A percentile compares a stretch with the other conserved stretches of the same genome.
Conservation (phyloP, 2,329 filamentous ascomycete species). For the Cladobotryum mycophilum region DNA sequence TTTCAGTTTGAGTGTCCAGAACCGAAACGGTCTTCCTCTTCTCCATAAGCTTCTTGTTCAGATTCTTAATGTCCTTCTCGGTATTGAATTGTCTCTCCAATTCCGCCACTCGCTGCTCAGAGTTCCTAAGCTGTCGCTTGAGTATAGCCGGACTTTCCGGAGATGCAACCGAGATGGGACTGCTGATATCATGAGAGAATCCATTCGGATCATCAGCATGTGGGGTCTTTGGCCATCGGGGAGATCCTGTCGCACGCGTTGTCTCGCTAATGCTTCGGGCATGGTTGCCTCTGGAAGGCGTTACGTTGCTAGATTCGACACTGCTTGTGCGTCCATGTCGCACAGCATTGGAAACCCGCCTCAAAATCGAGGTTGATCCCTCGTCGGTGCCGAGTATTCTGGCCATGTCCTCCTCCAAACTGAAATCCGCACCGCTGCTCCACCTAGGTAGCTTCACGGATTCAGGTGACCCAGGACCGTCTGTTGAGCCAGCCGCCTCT, state of each 20-base stretch:
- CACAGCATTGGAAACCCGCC: conserved; percentile 86
- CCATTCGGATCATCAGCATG: conserved; percentile 48
- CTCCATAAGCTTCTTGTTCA: conserved; percentile 82
- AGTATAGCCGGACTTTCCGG: conserved; percentile 61
- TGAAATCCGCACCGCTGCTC: conserved; percentile 81
- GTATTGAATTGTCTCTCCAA: conserved; percentile 70
- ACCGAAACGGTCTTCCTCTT: conserved; percentile 95
- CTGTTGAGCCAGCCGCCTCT: conserved; percentile 42
- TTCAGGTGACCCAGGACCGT: conserved; percentile 32
- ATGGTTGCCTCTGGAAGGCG: conserved; percentile 41
- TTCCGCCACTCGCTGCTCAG: conserved; percentile 79
- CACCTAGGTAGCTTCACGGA: conserved; percentile 66
- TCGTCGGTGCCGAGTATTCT: conserved; percentile 78
- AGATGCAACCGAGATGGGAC: conserved; percentile 59
- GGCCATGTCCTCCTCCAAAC: conserved; percentile 92
- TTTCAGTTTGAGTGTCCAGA: conserved; percentile 88
- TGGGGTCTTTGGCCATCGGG: conserved; percentile 65
- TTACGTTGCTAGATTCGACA: conserved; percentile 46
- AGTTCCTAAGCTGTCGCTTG: conserved; percentile 70
- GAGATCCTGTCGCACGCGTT: conserved; percentile 57
- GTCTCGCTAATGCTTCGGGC: conserved; percentile 60
- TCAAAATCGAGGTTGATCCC: conserved; percentile 70
- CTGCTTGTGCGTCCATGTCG: conserved; percentile 88
- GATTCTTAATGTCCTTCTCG: conserved; percentile 61
- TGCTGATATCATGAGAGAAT: conserved; percentile 58